Evolutionary conservation across 2,329 filamentous ascomycete genomes (phyloP).

Genomic region (Coniochaeta ligniaria): DNA sequence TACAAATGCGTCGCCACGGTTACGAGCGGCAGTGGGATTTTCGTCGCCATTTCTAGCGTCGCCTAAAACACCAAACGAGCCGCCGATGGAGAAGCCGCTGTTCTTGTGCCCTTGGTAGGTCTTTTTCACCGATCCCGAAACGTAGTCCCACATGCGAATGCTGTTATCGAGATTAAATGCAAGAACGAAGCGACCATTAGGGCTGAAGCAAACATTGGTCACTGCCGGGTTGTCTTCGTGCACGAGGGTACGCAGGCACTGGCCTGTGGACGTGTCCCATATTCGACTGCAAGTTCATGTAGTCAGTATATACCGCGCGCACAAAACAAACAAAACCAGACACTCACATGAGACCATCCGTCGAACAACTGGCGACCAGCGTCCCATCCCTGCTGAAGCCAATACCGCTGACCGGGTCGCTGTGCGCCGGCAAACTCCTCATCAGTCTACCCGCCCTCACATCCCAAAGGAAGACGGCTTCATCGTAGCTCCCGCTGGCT

Average conservation of each 20-base stretch:
- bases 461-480: conserved; percentile 96
- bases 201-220: conserved; percentile 82
- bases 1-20: conserved; percentile 46
- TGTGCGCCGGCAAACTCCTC: conserved; percentile 87
- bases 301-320: not conserved
- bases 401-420: conserved; percentile 87
- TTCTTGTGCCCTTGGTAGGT: conserved; percentile 94
- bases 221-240: conserved; percentile 94
- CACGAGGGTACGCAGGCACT: conserved; percentile 89
- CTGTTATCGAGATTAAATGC: conserved; percentile 89
- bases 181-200: conserved; percentile 88
- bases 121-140: conserved; percentile 79
- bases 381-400: conserved; percentile 92
- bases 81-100: conserved; percentile 73
- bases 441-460: conserved; percentile 81
- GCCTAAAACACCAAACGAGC: conserved; percentile 63
- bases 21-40: conserved; percentile 19
- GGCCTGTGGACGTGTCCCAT: conserved; percentile 92
- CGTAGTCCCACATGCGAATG: conserved; percentile 87
- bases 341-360: conserved; percentile 76
- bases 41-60: conserved; percentile 12
- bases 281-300: conserved; percentile 56
- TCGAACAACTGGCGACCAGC: conserved; percentile 82
- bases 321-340: conserved; percentile 5
- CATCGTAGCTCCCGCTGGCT: conserved; percentile 91